Base-by-base conservation (phyloP, 805 yeast genomes). In the Kregervanrija pseudodelftensis region DNA sequence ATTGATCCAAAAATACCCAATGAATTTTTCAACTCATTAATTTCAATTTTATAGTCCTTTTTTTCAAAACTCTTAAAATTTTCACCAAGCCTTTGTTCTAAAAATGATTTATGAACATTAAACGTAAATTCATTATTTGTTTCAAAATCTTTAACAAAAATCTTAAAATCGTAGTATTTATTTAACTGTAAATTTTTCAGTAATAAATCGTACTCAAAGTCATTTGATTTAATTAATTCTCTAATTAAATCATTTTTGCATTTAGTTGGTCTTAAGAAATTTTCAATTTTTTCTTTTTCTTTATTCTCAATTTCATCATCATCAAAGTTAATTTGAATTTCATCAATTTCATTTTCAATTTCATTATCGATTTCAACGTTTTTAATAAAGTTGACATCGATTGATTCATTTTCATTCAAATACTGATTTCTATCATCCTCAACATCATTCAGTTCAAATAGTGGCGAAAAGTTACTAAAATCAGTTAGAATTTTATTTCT, bases 381-480 rank as follows among this genome's bases (percentile, higher is more conserved):
- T 8, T 15, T 8, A n/a, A 45, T 31, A 15, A 12, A 8, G 15
- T 16, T 22, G 30, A 5, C 2, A 7, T 17, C 9, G 10, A 11
- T 7, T n/a, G n/a, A 8, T n/a, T 15, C 12, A 32, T 15, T 32
- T 22, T 22, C 28, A 22, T 7, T 4, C 28, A 36, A 28, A 22
- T 36, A 14, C 5, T 39, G 36, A 22, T 22, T 7, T 22, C 13
- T 28, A 32, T n/a, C 33, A 15, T 39, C 30, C 9, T 50, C 52
- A 17, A 39, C 52, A 17, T 40, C 49, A 10, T 37, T 41, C 9
- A 55, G 39, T 31, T 67, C 72, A 8, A 41, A 40, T 11, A 77
- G 50, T 0, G 80, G 79, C 5, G 86, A 79, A 36, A 82, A 63
- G 36, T 66, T 65, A 8, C 71, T 71, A 53, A 85, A 67, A 53